Conservation (phyloP, 2,329 filamentous ascomycete genomes). For the Aspergillus quadricinctus region DNA sequence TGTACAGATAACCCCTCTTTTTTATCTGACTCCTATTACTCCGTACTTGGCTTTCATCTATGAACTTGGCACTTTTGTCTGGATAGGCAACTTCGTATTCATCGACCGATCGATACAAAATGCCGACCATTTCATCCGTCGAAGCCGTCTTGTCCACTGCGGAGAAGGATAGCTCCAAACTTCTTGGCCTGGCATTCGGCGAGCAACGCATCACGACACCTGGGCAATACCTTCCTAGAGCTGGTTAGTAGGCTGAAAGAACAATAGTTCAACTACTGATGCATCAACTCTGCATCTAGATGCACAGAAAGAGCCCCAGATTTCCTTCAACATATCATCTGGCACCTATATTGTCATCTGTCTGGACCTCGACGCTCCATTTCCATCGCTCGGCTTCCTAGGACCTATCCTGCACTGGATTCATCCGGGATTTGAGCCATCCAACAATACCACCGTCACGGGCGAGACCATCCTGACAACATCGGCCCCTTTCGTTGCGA, state of each 20-base stretch:
- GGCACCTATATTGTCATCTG: constrained; percentile 23
- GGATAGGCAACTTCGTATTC: background rate
- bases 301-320: constrained; percentile 17
- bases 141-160: constrained; percentile 19
- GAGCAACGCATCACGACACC: constrained; percentile 22
- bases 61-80: background rate
- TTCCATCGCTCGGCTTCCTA: constrained; percentile 23
- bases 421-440: constrained; percentile 21
- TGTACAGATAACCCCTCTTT: background rate
- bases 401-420: constrained; percentile 32
- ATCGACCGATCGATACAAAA: background rate
- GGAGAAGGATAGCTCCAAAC: constrained; percentile 29
- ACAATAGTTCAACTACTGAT: background rate
- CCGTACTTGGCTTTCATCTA: background rate
- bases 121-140: background rate
- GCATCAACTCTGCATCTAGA: constrained; percentile 6
- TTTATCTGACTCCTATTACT: background rate
- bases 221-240: constrained; percentile 28
- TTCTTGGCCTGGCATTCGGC: constrained; percentile 29
- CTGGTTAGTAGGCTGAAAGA: constrained; percentile 16
- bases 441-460: constrained; percentile 1
- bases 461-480: constrained; percentile 9
- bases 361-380: constrained; percentile 30
- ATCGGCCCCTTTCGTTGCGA: constrained; percentile 22
- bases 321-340: constrained; percentile 14